Conservation (phyloP, 352 stramenopile species). For the Pythium myriotylum region DNA sequence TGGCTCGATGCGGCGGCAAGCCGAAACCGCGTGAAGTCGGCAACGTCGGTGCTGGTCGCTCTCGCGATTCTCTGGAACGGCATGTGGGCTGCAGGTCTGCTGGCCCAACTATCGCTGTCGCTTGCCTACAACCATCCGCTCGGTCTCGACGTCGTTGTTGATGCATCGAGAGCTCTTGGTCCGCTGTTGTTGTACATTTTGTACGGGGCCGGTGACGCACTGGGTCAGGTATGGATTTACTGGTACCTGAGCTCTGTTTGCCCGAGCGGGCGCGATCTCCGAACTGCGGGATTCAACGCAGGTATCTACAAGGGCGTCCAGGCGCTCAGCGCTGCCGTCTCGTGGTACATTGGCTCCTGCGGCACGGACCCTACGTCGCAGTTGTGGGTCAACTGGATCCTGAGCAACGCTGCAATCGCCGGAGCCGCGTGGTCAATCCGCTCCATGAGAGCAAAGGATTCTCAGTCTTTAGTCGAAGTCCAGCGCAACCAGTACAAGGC, state of each 20-base stretch:
- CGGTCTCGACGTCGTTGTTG: constrained; percentile 30
- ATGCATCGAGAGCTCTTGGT: constrained; percentile 12
- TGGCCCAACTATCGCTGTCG: constrained; percentile 26
- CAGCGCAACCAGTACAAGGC: not conserved
- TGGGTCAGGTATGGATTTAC: constrained; percentile 81
- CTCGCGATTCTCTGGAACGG: constrained; percentile 31
- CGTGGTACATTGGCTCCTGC: constrained; percentile 43
- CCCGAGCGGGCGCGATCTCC: constrained; percentile 30
- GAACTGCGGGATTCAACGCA: constrained; percentile 49
- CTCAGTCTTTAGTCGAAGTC: no score
- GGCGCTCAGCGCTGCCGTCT: constrained; percentile 33
- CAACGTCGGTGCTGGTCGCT: constrained; percentile 5
- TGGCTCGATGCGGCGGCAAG: constrained; percentile 27
- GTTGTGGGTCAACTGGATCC: constrained; percentile 40
- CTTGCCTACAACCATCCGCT: constrained; percentile 28
- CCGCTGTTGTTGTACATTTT: constrained; percentile 63
- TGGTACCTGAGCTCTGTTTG: constrained; percentile 71
- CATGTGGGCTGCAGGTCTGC: constrained; percentile 47
- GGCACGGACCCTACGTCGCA: constrained; percentile 27
- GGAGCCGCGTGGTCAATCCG: constrained; percentile 22
- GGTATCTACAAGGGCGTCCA: constrained; percentile 78
- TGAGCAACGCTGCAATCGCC: constrained; percentile 27
- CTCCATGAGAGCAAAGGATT: no score
- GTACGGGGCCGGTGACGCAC: constrained; percentile 73
- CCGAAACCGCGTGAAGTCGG: not conserved